Evolutionary conservation across 345 rosid genomes (phyloP).

Genomic region (Camelina sativa): DNA sequence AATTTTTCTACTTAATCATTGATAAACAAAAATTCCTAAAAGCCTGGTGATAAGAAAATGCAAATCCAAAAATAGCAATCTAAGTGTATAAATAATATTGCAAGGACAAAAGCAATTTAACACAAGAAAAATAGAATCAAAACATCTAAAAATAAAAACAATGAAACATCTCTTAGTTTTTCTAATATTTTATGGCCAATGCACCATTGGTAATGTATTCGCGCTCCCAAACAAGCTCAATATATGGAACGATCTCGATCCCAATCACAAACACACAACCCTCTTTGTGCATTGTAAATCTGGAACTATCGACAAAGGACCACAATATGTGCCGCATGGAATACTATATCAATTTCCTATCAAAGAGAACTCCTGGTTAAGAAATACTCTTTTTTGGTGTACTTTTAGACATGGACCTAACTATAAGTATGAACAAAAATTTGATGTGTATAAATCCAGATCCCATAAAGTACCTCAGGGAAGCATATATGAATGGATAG

Average conservation of each 20-base stretch:
- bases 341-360: no score
- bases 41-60: not conserved
- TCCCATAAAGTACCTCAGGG: not conserved
- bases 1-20: no score
- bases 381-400: not conserved
- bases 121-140: not conserved
- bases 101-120: not conserved
- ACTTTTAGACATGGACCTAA: not conserved
- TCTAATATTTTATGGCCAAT: not conserved
- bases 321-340: not conserved
- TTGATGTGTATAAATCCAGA: not conserved
- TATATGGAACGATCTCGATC: not conserved
- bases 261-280: not conserved
- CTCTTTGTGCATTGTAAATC: conserved; percentile 7
- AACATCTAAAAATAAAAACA: not conserved
- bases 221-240: not conserved
- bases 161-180: not conserved
- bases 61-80: not conserved
- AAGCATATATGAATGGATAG: not conserved
- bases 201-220: not conserved
- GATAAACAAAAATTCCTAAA: not conserved
- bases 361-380: no score
- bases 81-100: not conserved
- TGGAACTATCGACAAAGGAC: not conserved
- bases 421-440: not conserved